A percentile compares a stretch with the other conserved stretches of the same genome.
Conservation (phyloP, 202 grass and related monocot species). For the Panicum virgatum region DNA sequence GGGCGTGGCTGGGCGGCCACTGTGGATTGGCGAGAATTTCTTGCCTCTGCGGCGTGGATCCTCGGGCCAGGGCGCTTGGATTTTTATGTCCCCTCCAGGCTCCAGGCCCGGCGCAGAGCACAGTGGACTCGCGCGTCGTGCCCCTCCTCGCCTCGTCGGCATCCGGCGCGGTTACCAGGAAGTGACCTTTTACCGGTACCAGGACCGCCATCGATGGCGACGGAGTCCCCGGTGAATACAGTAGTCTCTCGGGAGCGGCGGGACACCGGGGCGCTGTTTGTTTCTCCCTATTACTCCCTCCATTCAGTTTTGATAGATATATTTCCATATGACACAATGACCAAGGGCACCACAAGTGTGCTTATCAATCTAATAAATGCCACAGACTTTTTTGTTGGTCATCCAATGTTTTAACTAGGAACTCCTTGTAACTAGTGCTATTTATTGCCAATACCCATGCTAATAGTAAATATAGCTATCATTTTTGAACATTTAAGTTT, state of each 20-base stretch:
- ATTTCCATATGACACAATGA: too few species aligned
- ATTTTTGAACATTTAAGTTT: too few species aligned
- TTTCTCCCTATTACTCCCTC: too few species aligned
- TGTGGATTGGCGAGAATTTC: conserved; percentile 45
- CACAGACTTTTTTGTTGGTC: too few species aligned
- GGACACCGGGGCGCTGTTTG: too few species aligned
- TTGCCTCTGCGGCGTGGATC: conserved; percentile 26
- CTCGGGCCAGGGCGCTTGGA: conserved; percentile 27
- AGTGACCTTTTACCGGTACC: background rate
- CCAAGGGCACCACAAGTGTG: too few species aligned
- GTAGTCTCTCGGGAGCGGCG: background rate
- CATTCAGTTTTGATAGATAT: too few species aligned
- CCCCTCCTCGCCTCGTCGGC: background rate
- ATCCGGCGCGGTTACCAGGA: background rate
- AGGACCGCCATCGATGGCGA: background rate
- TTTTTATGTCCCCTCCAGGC: conserved; percentile 13
- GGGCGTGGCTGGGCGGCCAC: background rate
- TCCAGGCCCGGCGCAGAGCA: conserved; percentile 2
- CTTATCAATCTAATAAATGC: too few species aligned
- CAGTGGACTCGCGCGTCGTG: background rate
- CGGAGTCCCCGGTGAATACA: background rate
- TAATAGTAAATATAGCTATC: too few species aligned
- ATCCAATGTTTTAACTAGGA: too few species aligned
- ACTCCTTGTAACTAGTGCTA: too few species aligned
- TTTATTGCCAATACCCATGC: too few species aligned